phyloP scores from a whole-genome alignment of 306 rosid genomes.

The Senna tora region DNA sequence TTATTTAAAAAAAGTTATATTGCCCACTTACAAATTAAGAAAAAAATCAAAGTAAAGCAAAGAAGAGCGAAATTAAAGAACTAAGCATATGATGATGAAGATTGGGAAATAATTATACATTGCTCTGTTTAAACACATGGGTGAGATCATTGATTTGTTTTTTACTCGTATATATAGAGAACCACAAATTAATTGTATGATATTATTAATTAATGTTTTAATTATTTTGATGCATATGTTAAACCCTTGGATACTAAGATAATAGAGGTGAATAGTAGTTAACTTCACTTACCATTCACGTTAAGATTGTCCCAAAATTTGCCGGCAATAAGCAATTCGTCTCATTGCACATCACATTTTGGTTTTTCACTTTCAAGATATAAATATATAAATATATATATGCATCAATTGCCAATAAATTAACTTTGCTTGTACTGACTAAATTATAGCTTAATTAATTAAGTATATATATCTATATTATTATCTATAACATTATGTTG shows the following conservation, averaged over 20 bases:
- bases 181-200: constrained; percentile 8
- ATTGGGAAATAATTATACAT: no score
- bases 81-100: no score
- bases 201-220: neutral
- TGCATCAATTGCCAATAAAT: neutral
- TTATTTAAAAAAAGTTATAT: no score
- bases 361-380: constrained; percentile 19
- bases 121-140: no score
- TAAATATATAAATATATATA: no score
- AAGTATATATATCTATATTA: neutral
- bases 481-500: no score
- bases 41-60: no score
- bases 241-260: constrained; percentile 48
- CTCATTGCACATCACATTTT: constrained; percentile 40
- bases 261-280: constrained; percentile 47
- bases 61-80: no score
- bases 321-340: constrained; percentile 59
- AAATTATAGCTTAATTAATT: neutral
- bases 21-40: no score
- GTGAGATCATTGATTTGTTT: no score
- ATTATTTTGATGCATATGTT: constrained; percentile 31
- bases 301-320: constrained; percentile 54
- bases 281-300: constrained; percentile 73
- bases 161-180: constrained; percentile 6
- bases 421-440: neutral